Evolutionary conservation across 768 basidiomycete genomes (phyloP).

Genomic region (Trametes cingulata): DNA sequence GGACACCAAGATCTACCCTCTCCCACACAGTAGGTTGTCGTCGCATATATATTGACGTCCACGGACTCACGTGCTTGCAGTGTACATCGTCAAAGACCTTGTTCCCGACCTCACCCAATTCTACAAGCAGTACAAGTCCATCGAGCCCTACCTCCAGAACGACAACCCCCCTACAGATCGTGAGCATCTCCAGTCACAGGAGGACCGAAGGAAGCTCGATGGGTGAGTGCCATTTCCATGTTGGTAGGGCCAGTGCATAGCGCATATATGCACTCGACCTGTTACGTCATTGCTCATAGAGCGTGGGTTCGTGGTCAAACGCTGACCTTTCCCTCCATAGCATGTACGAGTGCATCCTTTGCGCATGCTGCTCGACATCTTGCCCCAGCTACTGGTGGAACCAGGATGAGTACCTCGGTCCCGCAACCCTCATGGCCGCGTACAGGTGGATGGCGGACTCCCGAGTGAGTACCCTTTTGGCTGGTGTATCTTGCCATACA

Average conservation of each 20-base stretch:
- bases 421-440: constrained; percentile 94
- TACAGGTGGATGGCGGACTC: constrained; percentile 99
- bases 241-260: background rate
- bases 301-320: no score
- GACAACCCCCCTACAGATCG: constrained; percentile 83
- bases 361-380: constrained; percentile 96
- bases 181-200: constrained; percentile 88
- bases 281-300: constrained; percentile 5
- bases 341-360: constrained; percentile 97
- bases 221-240: constrained; percentile 33
- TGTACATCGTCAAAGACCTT: constrained; percentile 99
- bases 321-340: constrained; percentile 47
- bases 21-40: constrained; percentile 89
- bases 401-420: constrained; percentile 97
- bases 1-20: constrained; percentile 91
- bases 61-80: constrained; percentile 41
- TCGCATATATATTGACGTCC: background rate
- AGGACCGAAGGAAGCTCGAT: constrained; percentile 92
- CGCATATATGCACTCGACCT: constrained; percentile 27
- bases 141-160: constrained; percentile 95
- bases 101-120: constrained; percentile 89
- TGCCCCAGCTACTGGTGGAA: constrained; percentile 99
- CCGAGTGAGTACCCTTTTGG: constrained; percentile 46
- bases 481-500: background rate
- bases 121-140: constrained; percentile 99